Conservation (phyloP, 192 early-diverging fungal genomes). For the Podila epigama region DNA sequence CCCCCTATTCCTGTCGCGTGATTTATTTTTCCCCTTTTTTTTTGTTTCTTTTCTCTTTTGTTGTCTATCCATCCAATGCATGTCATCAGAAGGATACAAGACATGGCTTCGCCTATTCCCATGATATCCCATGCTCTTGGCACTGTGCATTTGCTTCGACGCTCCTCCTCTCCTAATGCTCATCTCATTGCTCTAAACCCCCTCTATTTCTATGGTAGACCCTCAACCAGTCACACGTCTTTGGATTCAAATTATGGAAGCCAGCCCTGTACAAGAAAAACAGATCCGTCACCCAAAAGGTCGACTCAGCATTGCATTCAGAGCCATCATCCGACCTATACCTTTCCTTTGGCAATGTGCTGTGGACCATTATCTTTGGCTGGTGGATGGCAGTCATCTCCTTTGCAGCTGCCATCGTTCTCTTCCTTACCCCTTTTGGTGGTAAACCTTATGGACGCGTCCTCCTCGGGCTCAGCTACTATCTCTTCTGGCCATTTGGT, state of each 20-base stretch:
- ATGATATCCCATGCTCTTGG: background rate
- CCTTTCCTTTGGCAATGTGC: slow-evolving; percentile 84
- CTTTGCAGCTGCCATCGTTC: slow-evolving; percentile 62
- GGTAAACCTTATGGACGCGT: slow-evolving; percentile 70
- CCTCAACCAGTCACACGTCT: slow-evolving; percentile 86
- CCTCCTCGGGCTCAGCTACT: slow-evolving; percentile 77
- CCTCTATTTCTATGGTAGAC: slow-evolving; percentile 51
- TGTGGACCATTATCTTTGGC: slow-evolving; percentile 88
- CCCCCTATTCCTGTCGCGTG: background rate
- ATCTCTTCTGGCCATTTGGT: slow-evolving; percentile 98
- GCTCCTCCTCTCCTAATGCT: background rate
- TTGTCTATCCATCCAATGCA: background rate
- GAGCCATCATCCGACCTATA: slow-evolving; percentile 72
- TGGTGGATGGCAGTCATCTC: slow-evolving; percentile 86
- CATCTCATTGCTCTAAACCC: background rate
- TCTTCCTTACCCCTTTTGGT: slow-evolving; percentile 63
- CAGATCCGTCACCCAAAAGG: slow-evolving; percentile 82
- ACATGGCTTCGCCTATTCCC: background rate
- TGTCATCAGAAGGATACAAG: background rate
- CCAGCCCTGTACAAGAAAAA: slow-evolving; percentile 96
- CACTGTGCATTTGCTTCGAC: background rate
- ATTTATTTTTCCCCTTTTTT: background rate
- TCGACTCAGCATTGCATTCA: slow-evolving; percentile 84
- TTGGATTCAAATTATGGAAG: slow-evolving; percentile 96
- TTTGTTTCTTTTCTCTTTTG: background rate